A percentile compares a stretch with the other conserved stretches of the same genome.
Conservation (phyloP, 2,329 filamentous ascomycete genomes). For the Aspergillus phoenicis region DNA sequence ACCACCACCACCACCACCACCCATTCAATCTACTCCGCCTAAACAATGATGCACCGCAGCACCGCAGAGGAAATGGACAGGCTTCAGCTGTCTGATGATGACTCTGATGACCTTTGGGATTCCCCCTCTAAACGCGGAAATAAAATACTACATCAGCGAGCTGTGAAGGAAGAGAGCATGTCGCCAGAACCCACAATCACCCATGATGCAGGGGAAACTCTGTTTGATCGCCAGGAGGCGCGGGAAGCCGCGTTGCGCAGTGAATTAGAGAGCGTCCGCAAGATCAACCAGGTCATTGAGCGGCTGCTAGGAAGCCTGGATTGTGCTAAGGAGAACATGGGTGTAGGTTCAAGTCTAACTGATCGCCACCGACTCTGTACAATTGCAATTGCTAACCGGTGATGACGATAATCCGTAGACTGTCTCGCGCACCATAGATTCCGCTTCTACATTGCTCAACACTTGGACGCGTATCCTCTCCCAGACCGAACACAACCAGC, state of each 20-base stretch:
- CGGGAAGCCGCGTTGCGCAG: conserved; percentile 73
- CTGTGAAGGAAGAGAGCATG: conserved; percentile 42
- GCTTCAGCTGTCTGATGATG: conserved; percentile 57
- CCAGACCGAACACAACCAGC: conserved; percentile 96
- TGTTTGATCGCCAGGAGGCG: conserved; percentile 65
- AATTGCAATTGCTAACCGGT: not conserved
- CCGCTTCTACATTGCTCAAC: conserved; percentile 85
- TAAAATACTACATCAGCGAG: conserved; percentile 36
- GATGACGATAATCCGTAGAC: conserved; percentile 55
- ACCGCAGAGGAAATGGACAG: conserved; percentile 55
- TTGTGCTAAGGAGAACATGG: conserved; percentile 53
- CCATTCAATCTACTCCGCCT: not conserved
- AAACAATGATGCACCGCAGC: conserved; percentile 36
- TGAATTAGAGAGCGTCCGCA: conserved; percentile 80
- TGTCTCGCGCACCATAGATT: conserved; percentile 80
- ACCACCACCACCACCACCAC: not conserved
- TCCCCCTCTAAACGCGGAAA: conserved; percentile 52
- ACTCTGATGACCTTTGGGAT: conserved; percentile 61
- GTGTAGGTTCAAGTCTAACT: conserved; percentile 36
- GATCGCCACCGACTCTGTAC: not conserved
- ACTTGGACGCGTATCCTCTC: conserved; percentile 96
- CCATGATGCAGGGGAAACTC: conserved; percentile 52
- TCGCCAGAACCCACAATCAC: conserved; percentile 34
- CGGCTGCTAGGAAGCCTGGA: conserved; percentile 50
- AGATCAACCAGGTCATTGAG: conserved; percentile 87